A percentile compares a stretch with the other conserved stretches of the same genome.
phyloP scores from a whole-genome alignment of 306 rosid genomes.

The Vigna angularis region DNA sequence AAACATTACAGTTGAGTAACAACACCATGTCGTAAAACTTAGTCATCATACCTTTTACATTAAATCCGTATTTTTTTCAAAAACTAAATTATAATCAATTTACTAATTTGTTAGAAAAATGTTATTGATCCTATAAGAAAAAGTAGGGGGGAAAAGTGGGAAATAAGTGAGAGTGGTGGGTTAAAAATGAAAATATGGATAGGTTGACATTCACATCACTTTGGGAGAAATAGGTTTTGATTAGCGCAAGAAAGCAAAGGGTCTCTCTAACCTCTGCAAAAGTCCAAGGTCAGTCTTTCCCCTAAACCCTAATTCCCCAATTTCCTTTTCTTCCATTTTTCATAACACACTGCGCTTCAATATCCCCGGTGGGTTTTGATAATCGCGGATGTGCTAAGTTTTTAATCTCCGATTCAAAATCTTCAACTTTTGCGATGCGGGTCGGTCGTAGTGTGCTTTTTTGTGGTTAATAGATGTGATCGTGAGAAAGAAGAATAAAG shows the following conservation, averaged over 20 bases:
- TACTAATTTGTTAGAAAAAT: too few relatives aligned
- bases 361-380: slow-evolving; percentile 22
- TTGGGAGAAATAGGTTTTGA: slow-evolving; percentile 23
- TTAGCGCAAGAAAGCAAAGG: slow-evolving; percentile 35
- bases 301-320: slow-evolving; percentile 43
- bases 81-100: neutral
- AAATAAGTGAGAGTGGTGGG: slow-evolving; percentile 36
- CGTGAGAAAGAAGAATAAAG: neutral
- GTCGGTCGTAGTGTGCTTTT: neutral
- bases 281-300: slow-evolving; percentile 81
- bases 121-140: neutral
- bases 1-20: too few relatives aligned
- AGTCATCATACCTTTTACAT: too few relatives aligned
- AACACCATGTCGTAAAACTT: too few relatives aligned
- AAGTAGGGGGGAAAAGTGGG: neutral
- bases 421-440: slow-evolving; percentile 27
- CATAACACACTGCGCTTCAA: slow-evolving; percentile 38
- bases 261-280: slow-evolving; percentile 48
- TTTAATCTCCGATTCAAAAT: slow-evolving; percentile 17
- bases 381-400: neutral
- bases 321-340: slow-evolving; percentile 3
- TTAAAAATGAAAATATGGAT: slow-evolving; percentile 31
- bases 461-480: slow-evolving; percentile 16
- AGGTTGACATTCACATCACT: slow-evolving; percentile 40
- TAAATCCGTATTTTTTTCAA: too few relatives aligned